Base-by-base conservation (phyloP, 495 filamentous ascomycete species). In the Glutinoglossum americanum region DNA sequence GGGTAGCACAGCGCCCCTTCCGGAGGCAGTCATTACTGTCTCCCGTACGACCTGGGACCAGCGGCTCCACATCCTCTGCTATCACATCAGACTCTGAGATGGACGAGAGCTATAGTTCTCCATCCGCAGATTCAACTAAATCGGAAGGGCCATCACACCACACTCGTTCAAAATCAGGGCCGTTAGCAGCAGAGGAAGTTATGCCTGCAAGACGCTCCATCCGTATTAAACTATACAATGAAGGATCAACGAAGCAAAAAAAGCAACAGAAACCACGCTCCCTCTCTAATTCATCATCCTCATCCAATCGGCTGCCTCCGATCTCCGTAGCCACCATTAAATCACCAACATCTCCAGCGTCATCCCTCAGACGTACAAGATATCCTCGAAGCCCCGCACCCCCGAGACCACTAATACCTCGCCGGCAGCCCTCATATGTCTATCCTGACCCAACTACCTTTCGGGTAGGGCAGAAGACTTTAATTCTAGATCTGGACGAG, bases 401-500 rank as follows among this genome's bases (percentile, higher is more conserved):
- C 17, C 92, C 93, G 11, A 78, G 89, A 44, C 92, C 92, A 8
- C 74, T 97, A 48, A 84, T 97, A 57, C 89, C 93, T 5, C 77
- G 79, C 37, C 83, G 87, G 44, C 79, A 90, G 64, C 85, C 87
- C 44, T 94, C 87, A 13, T 94, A 92, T 67, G 76, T 80, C 48
- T 67, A 73, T 62, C 68, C 67, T 60, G 70, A 75, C 64, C 67
- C 57, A 68, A 66, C 67, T 73, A 62, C 64, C 58, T 70, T 60
- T 69, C 61, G 71, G 70, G 66, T 71, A 21, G 71, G 71, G 0
- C 83, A 89, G 66, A 98, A 98, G 71, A 97, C 92, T 1, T 69
- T 98, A 59, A 90, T 98, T 62, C 75, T 98, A 28, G 92, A 98
- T 66, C 78, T 98, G 17, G 92, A 98, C 67, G 92, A 98, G 65